phyloP scores from a whole-genome alignment of 306 rosid species.

The Citrullus mucosospermus region DNA sequence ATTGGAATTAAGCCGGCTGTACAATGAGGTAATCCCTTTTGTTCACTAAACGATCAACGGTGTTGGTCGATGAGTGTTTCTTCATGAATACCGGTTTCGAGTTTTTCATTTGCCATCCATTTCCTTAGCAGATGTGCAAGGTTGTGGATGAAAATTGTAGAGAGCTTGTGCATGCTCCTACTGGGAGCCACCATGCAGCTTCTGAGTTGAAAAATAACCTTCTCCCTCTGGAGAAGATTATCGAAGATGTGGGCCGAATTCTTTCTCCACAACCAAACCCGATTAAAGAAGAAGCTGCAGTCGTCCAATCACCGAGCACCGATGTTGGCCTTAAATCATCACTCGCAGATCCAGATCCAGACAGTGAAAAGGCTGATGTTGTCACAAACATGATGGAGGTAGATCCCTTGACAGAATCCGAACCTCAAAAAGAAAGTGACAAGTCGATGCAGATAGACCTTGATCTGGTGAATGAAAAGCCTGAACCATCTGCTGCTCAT shows the following conservation, averaged over 20 bases:
- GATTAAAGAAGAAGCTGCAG: conserved; percentile 14
- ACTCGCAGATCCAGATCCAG: conserved; percentile 11
- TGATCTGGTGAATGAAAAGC: conserved; percentile 10
- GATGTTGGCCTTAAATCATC: conserved; percentile 13
- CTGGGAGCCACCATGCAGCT: conserved; percentile 21
- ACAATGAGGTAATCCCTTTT: conserved; percentile 49
- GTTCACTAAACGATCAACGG: not conserved
- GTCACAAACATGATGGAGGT: conserved; percentile 13
- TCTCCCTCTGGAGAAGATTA: conserved; percentile 34
- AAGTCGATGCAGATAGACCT: not conserved
- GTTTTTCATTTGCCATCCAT: not conserved
- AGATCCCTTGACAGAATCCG: conserved; percentile 19
- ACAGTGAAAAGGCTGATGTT: conserved; percentile 16
- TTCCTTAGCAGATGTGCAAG: conserved; percentile 64
- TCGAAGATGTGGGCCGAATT: conserved; percentile 37
- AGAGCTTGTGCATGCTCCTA: conserved; percentile 23
- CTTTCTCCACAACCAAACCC: conserved; percentile 25
- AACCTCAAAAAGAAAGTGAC: conserved; percentile 23
- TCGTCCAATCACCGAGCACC: conserved; percentile 8
- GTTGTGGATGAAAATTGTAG: conserved; percentile 35
- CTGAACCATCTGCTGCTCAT: conserved; percentile 5
- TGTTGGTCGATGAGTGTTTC: not conserved
- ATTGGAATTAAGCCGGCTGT: conserved; percentile 51
- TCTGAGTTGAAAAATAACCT: conserved; percentile 20
- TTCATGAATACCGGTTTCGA: not conserved